Base-by-base conservation (phyloP, 208 protist genomes). In the Wallacemonas collosoma region DNA sequence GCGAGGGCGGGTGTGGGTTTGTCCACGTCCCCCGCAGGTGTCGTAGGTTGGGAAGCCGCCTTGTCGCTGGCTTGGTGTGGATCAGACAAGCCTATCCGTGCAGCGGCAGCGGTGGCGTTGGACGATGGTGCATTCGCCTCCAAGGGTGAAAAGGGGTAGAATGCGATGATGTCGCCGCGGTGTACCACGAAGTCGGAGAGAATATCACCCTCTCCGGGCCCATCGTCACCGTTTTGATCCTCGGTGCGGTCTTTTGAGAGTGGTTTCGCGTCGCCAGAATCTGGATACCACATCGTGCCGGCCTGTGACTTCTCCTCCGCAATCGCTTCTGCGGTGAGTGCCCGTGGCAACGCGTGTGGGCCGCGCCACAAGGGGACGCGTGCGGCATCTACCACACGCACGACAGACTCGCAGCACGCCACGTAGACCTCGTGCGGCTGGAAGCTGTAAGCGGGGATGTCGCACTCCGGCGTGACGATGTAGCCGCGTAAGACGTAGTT, bases 401-500 rank as follows among this genome's bases (percentile, higher is more conserved):
- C 78, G 17, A 70, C 70, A 40, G 79, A 62, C 64, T 89, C 72
- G n/a, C 71, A 48, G 64, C 86, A 91, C 12, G 73, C 76, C 58
- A 89, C 61, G 53, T 87, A 91, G 8, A 91, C 83, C 61, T 89
- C 86, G 61, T 89, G 75, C 12, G 72, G 48, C 35, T 61, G 54
- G 51, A 60, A 39, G 53, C 71, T 77, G 60, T 35, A 65, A 36
- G 73, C 68, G 3, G 77, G 75, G 17, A 91, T 62, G 35, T 63
- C 60, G 15, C 68, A 66, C 40, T 44, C 36, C 3, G 71, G 8
- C 7, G 41, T 71, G 6, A 75, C 77, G 54, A 91, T 73, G 38
- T 85, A 87, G 12, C 86, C 86, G 66, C 73, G 76, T n/a, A 91
- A 67, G 12, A 71, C 62, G 73, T 89, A 89, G 36, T 69, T 81